Conservation (phyloP, 2,329 filamentous ascomycete genomes). For the Pseudopyricularia cyperi region DNA sequence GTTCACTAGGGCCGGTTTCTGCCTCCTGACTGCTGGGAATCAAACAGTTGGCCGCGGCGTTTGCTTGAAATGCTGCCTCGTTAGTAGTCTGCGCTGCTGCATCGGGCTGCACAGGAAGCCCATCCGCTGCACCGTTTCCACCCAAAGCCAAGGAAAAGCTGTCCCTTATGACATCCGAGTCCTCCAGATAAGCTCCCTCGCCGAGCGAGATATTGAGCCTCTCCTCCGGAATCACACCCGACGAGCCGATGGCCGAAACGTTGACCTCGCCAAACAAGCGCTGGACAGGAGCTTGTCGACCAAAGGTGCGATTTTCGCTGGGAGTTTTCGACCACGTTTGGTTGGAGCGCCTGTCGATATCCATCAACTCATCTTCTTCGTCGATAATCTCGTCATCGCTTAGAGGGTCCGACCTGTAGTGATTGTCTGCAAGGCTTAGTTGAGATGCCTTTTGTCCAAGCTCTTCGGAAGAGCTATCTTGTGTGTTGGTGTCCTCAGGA, state of each 20-base stretch:
- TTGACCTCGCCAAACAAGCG: slow-evolving; percentile 44
- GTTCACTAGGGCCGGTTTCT: background rate
- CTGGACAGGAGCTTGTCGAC: slow-evolving; percentile 21
- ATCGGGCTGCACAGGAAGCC: slow-evolving; percentile 8
- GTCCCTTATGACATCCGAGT: slow-evolving; percentile 20
- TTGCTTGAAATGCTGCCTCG: slow-evolving; percentile 36
- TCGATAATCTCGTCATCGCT: slow-evolving; percentile 16
- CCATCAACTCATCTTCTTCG: slow-evolving; percentile 15
- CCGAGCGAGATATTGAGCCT: slow-evolving; percentile 30
- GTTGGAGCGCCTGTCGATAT: slow-evolving; percentile 24
- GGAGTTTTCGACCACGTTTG: slow-evolving; percentile 60
- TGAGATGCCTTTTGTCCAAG: slow-evolving; percentile 48
- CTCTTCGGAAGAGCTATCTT: slow-evolving; percentile 50
- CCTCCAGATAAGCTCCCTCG: slow-evolving; percentile 13
- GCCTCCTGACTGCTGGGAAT: background rate
- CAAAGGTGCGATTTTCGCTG: slow-evolving; percentile 64
- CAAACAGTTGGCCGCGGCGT: slow-evolving; percentile 14
- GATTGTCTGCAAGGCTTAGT: slow-evolving; percentile 43
- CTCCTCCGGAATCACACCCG: slow-evolving; percentile 33
- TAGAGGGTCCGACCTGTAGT: slow-evolving; percentile 7
- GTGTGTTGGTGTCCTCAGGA: slow-evolving; percentile 16
- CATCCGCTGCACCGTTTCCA: slow-evolving; percentile 10
- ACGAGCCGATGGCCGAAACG: slow-evolving; percentile 38
- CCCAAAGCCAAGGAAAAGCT: slow-evolving; percentile 17
- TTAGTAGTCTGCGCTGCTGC: slow-evolving; percentile 12